These are phyloP conservation scores for Wickerhamiella vanderwaltii DNA, from an alignment of 805 yeast genomes.

Conservation along the genomic window DNA sequence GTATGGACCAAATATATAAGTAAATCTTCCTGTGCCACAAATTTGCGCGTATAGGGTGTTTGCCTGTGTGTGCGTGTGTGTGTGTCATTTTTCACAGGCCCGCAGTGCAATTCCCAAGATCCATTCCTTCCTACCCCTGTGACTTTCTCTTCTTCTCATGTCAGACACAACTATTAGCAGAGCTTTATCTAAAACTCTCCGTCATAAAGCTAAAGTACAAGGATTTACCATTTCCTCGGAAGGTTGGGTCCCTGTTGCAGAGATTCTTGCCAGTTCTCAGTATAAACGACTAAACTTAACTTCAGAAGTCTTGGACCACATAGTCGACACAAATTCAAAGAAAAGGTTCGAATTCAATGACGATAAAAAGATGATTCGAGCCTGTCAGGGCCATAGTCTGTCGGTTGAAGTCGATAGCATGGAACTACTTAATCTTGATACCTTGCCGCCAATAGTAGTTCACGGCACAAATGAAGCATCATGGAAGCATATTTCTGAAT, in stretches of 20 bases:
- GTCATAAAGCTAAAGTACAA: slow-evolving; percentile 78
- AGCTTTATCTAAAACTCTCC: slow-evolving; percentile 56
- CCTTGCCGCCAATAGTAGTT: slow-evolving; percentile 45
- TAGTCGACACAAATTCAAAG: slow-evolving; percentile 59
- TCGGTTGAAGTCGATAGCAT: slow-evolving; percentile 33
- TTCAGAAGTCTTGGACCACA: slow-evolving; percentile 41
- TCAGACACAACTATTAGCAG: too few relatives aligned
- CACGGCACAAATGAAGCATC: slow-evolving; percentile 65
- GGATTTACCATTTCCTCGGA: slow-evolving; percentile 46
- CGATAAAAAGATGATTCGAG: slow-evolving; percentile 43
- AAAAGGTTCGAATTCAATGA: slow-evolving; percentile 47
- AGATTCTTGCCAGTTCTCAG: slow-evolving; percentile 44
- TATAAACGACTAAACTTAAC: slow-evolving; percentile 47
- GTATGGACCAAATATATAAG: too few relatives aligned
- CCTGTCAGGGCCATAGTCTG: slow-evolving; percentile 87
- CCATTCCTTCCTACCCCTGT: too few relatives aligned
- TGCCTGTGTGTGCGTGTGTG: too few relatives aligned
- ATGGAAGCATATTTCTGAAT: slow-evolving; percentile 37
- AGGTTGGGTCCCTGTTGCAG: slow-evolving; percentile 52
- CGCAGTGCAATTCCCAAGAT: too few relatives aligned
- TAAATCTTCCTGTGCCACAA: too few relatives aligned
- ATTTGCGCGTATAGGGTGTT: too few relatives aligned
- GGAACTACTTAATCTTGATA: slow-evolving; percentile 27
- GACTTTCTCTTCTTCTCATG: too few relatives aligned
- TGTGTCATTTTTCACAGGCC: too few relatives aligned